These are phyloP conservation scores for Pythium monospermum DNA, from an alignment of 352 stramenopile genomes.

Conservation along the genomic window DNA sequence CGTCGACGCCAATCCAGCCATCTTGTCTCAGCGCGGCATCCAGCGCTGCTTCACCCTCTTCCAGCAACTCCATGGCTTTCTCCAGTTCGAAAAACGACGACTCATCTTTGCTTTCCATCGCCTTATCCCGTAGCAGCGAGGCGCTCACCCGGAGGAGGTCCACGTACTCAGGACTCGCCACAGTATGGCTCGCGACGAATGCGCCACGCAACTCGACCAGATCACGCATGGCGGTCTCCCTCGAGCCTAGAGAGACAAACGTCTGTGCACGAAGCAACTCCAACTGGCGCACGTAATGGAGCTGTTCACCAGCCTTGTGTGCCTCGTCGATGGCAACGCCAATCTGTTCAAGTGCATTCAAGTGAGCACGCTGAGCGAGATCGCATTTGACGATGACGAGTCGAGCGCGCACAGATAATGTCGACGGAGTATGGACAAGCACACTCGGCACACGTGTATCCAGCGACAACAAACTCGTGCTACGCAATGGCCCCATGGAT, in stretches of 20 bases:
- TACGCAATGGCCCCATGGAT: too few relatives aligned
- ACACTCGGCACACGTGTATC: slow-evolving; percentile 14
- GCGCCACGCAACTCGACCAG: slow-evolving; percentile 25
- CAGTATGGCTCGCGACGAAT: slow-evolving; percentile 14
- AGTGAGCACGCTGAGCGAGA: slow-evolving; percentile 28
- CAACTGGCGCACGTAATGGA: slow-evolving; percentile 36
- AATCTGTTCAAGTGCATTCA: slow-evolving; percentile 23
- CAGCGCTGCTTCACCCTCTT: slow-evolving; percentile 37
- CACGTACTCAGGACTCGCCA: slow-evolving; percentile 30
- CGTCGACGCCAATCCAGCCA: slow-evolving; percentile 53
- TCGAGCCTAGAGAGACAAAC: slow-evolving; percentile 32
- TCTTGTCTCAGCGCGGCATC: slow-evolving; percentile 41
- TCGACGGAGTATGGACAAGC: slow-evolving; percentile 12
- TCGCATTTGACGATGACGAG: slow-evolving; percentile 24
- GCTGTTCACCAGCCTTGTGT: slow-evolving; percentile 27
- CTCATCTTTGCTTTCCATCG: background rate
- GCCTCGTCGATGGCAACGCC: slow-evolving; percentile 35
- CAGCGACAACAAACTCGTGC: slow-evolving; percentile 13
- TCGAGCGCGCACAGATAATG: slow-evolving; percentile 9
- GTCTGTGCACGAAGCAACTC: slow-evolving; percentile 36
- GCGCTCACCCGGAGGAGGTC: slow-evolving; percentile 33
- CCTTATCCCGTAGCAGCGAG: slow-evolving; percentile 19
- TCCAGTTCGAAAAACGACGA: background rate
- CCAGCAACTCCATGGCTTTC: slow-evolving; percentile 4
- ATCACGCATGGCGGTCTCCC: slow-evolving; percentile 20